Percentiles rank a stretch among this genome's conserved stretches.
phyloP scores from a whole-genome alignment of 352 stramenopile genomes.

The Pythium chondricola region DNA sequence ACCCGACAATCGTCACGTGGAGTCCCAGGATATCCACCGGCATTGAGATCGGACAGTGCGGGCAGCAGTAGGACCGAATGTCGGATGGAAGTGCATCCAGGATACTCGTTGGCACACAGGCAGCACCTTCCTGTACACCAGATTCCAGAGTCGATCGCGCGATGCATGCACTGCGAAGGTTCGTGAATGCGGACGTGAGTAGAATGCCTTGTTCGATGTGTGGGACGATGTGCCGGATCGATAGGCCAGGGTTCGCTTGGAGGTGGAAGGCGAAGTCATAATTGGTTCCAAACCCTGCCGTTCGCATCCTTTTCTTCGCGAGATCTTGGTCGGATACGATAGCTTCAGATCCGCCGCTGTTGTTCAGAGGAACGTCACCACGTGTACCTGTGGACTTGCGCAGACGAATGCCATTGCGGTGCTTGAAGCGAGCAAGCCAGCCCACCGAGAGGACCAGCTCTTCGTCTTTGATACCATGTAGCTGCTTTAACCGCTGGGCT shows the following conservation, averaged over 20 bases:
- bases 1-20: constrained; percentile 33
- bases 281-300: too few relatives aligned
- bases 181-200: too few relatives aligned
- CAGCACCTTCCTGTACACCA: neutral
- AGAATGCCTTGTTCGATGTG: too few relatives aligned
- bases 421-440: constrained; percentile 67
- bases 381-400: constrained; percentile 25
- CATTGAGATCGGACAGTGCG: constrained; percentile 13
- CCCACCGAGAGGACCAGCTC: constrained; percentile 68
- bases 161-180: too few relatives aligned
- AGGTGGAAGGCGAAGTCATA: too few relatives aligned
- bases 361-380: too few relatives aligned
- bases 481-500: constrained; percentile 59
- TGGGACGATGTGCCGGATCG: too few relatives aligned
- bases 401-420: constrained; percentile 62
- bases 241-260: too few relatives aligned
- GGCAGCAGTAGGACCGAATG: constrained; percentile 20
- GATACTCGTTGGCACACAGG: neutral
- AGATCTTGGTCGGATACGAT: too few relatives aligned
- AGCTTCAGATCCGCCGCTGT: too few relatives aligned
- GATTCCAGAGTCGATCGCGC: too few relatives aligned
- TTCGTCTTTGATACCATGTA: constrained; percentile 54
- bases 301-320: too few relatives aligned
- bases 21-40: constrained; percentile 28
- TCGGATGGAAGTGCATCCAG: constrained; percentile 13